Evolutionary conservation across 2,329 filamentous ascomycete species (phyloP), one percentile per base, ranked within the genome.

Genomic region (Sporothrix curviconia): DNA sequence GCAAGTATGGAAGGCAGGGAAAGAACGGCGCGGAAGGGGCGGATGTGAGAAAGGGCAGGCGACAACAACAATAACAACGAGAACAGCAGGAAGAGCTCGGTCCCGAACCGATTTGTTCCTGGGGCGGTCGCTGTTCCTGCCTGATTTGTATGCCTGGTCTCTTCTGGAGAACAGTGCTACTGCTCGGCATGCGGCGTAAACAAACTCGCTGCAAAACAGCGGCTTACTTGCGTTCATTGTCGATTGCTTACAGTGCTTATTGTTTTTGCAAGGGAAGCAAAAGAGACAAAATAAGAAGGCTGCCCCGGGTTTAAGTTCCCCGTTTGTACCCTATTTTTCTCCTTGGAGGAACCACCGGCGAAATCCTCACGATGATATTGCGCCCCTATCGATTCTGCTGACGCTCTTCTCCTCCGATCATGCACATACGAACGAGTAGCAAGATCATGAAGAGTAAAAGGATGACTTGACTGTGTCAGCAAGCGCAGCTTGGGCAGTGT

Each of bases 291-390:
- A n/a, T n/a, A n/a, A n/a, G n/a, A n/a, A n/a, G n/a, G n/a, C n/a
- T n/a, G n/a, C 14, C 9, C 25, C 51, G 51, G 51, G 39, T 54
- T 54, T 54, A 34, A 24, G 30, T 43, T 54, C 25, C 39, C 51
- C 28, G 12, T 54, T 30, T 52, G 24, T 25, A 28, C n/a, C n/a
- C n/a, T n/a, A n/a, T n/a, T n/a, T n/a, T 52, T 37, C 32, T 50
- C 47, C 47, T 37, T 37, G 47, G 47, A 50, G 19, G 32, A 37
- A 25, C n/a, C n/a, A n/a, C n/a, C n/a, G n/a, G n/a, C n/a, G n/a
- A n/a, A n/a, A 17, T 37, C 47, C 32, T 25, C 19, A 2, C 46
- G 24, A 8, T 19, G 19, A 36, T 19, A 28, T 46, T 46, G 43
- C 24, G 24, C 30, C 11, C 46, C 17, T 17, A n/a, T n/a, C n/a